Conservation (phyloP, 192 early-diverging fungal species). For the Linnemannia exigua region DNA sequence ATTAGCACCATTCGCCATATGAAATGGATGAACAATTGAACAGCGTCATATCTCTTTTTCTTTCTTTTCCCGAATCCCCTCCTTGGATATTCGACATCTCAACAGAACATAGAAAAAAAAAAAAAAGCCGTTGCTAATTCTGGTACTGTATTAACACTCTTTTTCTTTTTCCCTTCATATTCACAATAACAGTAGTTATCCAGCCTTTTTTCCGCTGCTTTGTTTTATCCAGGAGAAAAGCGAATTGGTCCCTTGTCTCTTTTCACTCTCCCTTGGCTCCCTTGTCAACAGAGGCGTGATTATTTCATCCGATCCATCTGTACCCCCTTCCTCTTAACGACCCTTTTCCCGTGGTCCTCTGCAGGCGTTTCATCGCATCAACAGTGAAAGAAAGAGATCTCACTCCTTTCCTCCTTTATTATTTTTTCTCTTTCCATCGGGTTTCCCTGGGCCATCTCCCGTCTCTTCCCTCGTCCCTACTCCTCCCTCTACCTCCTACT, state of each 20-base stretch:
- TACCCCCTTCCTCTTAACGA: not conserved
- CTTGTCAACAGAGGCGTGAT: not conserved
- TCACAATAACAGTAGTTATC: not conserved
- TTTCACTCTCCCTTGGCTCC: not conserved
- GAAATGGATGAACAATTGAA: not conserved
- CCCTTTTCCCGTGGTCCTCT: not conserved
- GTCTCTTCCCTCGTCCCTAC: not conserved
- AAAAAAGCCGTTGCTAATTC: constrained; percentile 3
- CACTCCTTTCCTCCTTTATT: not conserved
- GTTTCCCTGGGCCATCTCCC: not conserved
- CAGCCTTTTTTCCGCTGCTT: not conserved
- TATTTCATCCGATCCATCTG: not conserved
- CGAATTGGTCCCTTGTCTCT: not conserved
- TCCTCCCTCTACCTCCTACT: not conserved
- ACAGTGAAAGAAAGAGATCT: too few relatives aligned
- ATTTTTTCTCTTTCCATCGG: not conserved
- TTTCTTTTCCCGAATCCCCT: not conserved
- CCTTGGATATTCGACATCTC: not conserved
- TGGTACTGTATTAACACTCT: not conserved
- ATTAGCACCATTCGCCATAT: not conserved
- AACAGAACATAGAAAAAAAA: not conserved
- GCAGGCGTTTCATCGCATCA: not conserved
- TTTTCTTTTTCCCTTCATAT: not conserved
- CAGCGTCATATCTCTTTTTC: not conserved
- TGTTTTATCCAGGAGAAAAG: not conserved